Evolutionary conservation across 2,329 filamentous ascomycete genomes (phyloP), one percentile per base, ranked within the genome.

Genomic region (Diaporthe helianthi): DNA sequence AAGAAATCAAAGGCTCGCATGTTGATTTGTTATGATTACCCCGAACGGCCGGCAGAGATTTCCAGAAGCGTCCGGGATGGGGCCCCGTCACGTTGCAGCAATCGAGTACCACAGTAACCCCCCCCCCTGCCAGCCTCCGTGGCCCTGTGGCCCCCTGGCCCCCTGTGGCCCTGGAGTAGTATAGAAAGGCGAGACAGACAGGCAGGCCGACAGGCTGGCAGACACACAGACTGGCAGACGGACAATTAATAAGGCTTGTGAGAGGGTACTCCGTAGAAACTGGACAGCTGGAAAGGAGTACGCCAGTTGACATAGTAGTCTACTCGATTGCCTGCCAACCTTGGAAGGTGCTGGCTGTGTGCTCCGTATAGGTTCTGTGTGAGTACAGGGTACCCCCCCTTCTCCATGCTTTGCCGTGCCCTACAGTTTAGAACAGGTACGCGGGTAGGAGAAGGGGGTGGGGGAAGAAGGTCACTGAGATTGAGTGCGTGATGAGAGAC

Each of bases 31-130:
- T 46, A 51, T 46, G 67, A 44, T 64, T 41, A 51, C 52, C 29
- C 60, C 47, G 38, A 65, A 44, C 49, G 49, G 17, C 55, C 36
- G 55, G 68, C 55, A 70, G 68, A 70, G 47, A 68, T 70, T 70
- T 70, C 55, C 54, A 68, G 55, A 64, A 68, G 55, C 55, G 47
- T 54, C 46, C 29, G 38, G 44, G 65, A 67, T 67, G 52, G 52
- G 46, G 44, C n/a, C 52, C n/a, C 52, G 17, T 63, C 58, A 63
- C 58, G 58, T 63, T 49, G 58, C 58, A 63, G 58, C 58, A 63
- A 63, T 63, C 58, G 58, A 63, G 22, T 31, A 22, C 22, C n/a
- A n/a, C n/a, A n/a, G n/a, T n/a, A n/a, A n/a, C n/a, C n/a, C n/a
- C n/a, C n/a, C 44, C 26, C 29, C 44, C 58, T 47, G 54, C 10